Evolutionary conservation across 495 filamentous ascomycete species (phyloP).

Genomic region (Viridothelium virens): DNA sequence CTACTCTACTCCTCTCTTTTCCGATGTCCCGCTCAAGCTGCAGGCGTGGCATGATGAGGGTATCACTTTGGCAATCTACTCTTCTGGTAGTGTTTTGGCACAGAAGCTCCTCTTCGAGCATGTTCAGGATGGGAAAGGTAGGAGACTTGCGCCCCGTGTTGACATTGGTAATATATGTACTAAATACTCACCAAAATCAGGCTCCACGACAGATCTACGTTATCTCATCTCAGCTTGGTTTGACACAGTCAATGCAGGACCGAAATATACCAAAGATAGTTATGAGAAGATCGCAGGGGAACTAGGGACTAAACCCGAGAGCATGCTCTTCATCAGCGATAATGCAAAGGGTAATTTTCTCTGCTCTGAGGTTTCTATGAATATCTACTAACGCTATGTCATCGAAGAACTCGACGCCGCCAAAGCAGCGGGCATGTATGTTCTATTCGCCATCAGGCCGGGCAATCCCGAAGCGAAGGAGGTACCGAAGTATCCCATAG

Average conservation of each 20-base stretch:
- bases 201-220: constrained; percentile 42
- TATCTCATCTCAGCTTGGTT: constrained; percentile 52
- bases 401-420: constrained; percentile 52
- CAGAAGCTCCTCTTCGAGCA: constrained; percentile 64
- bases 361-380: no score
- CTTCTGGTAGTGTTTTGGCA: constrained; percentile 60
- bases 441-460: constrained; percentile 52
- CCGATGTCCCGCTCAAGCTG: constrained; percentile 53
- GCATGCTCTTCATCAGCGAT: constrained; percentile 64
- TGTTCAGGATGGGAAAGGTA: constrained; percentile 45
- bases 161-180: background rate
- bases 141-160: background rate
- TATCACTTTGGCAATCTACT: constrained; percentile 57
- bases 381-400: constrained; percentile 6
- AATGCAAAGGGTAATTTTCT: constrained; percentile 45
- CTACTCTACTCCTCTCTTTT: constrained; percentile 58
- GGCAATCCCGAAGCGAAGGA: constrained; percentile 50
- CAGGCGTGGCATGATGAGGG: constrained; percentile 43
- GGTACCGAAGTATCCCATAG: background rate
- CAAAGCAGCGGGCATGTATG: constrained; percentile 53
- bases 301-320: constrained; percentile 31
- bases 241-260: constrained; percentile 66
- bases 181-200: background rate
- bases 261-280: constrained; percentile 52
- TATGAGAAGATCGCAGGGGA: constrained; percentile 51